Evolutionary conservation across 306 rosid genomes (phyloP).

Genomic region (Clitoria ternatea): DNA sequence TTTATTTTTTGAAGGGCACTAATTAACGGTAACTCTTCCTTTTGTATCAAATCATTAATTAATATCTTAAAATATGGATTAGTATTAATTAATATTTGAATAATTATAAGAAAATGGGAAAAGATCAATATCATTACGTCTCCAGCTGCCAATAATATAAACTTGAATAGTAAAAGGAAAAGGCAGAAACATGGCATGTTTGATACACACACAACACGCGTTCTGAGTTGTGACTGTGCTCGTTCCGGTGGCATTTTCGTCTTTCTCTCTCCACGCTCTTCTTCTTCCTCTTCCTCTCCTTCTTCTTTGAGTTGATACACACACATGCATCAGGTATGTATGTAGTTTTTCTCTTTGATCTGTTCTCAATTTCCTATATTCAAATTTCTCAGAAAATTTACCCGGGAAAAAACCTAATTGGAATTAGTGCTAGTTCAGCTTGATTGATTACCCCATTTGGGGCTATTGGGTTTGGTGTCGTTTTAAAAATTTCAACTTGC

Average conservation of each 20-base stretch:
- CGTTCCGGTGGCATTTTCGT: constrained; percentile 18
- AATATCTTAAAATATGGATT: too few species aligned
- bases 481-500: background rate
- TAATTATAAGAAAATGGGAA: too few species aligned
- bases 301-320: background rate
- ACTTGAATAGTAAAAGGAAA: too few species aligned
- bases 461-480: constrained; percentile 5
- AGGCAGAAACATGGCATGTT: too few species aligned
- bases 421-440: background rate
- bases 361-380: background rate
- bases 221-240: background rate
- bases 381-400: background rate
- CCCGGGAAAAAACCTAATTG: background rate
- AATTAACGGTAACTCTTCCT: too few species aligned
- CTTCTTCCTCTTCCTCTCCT: background rate
- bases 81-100: too few species aligned
- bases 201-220: background rate
- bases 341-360: background rate
- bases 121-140: too few species aligned
- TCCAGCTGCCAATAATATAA: too few species aligned
- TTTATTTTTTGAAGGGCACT: too few species aligned
- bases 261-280: background rate
- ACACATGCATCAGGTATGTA: constrained; percentile 13
- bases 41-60: too few species aligned
- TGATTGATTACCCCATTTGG: constrained; percentile 19